These are phyloP conservation scores for Penicillium sp. DNA, from an alignment of 2,329 filamentous ascomycete genomes.

Conservation along the genomic window DNA sequence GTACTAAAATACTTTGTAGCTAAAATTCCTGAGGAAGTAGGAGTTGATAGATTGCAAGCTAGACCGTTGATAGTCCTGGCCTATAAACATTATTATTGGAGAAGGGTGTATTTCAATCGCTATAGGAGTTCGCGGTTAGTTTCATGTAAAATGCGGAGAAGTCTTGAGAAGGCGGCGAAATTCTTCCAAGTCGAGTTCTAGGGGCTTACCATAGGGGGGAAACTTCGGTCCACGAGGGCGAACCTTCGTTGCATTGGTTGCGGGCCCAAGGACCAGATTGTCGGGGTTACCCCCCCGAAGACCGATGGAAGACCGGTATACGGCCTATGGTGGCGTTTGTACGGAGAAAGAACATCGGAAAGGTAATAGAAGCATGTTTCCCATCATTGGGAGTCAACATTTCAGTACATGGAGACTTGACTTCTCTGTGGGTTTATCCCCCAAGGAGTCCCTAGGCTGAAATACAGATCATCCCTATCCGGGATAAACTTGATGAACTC, in stretches of 20 bases:
- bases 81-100: no score
- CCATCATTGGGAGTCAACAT: not conserved
- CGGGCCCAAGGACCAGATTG: slow-evolving; percentile 16
- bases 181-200: not conserved
- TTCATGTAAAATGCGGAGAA: not conserved
- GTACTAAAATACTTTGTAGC: no score
- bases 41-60: not conserved
- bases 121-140: not conserved
- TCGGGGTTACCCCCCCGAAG: slow-evolving; percentile 5
- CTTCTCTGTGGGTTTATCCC: no score
- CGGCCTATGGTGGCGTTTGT: not conserved
- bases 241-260: slow-evolving; percentile 11
- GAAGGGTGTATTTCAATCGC: not conserved
- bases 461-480: no score
- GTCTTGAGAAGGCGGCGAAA: not conserved
- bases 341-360: not conserved
- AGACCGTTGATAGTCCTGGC: not conserved
- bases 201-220: slow-evolving; percentile 2
- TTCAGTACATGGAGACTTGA: not conserved
- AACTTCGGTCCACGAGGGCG: slow-evolving; percentile 6
- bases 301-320: no score
- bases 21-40: no score
- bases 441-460: no score
- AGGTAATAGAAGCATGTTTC: not conserved
- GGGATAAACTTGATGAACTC: no score